Evolutionary conservation across 2,329 filamentous ascomycete species (phyloP), one percentile per base, ranked within the genome.

Genomic region (Drechmeria coniospora): DNA sequence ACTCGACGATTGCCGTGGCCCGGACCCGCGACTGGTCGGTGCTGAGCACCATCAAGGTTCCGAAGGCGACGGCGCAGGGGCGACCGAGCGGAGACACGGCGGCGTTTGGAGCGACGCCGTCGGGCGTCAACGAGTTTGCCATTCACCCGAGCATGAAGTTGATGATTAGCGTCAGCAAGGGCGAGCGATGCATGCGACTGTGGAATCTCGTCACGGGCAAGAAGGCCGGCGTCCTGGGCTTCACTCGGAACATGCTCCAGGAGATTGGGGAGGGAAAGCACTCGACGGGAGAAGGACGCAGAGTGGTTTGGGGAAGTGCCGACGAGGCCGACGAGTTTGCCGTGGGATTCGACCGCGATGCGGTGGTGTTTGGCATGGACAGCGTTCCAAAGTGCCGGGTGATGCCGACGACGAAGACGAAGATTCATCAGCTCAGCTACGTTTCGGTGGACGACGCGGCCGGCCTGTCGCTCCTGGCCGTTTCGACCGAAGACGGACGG

Each of bases 141-240:
- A 79, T 98, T 15, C 90, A 98, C 50, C 87, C 90, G 1, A 92
- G 81, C 50, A 82, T 92, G 68, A 95, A 94, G 57, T 62, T 98
- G 27, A 93, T 95, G 81, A 73, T 98, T 34, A 92, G 74, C 41
- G 84, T 95, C 7, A 79, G 82, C 40, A 82, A 78, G 43, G 84
- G 84, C 38, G 90, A 98, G 58, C 75, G 74, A 38, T 83, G 77
- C 45, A 92, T 98, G 80, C 65, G 90, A 37, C 54, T 95, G 38
- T 98, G 90, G 90, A 95, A 98, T 46, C 53, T 98, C 37, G 84
- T 95, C 38, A 95, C 87, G 3, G 90, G 86, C 11, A 92, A 87
- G 59, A 94, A 93, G 58, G 86, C 86, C 1, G 83, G 86, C 17
- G 86, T 93, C 28, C 58, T 98, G 41, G 90, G 81, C 48, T 95